These are phyloP conservation scores for Termitomyces heimii DNA, from an alignment of 768 basidiomycete genomes.

Conservation along the genomic window DNA sequence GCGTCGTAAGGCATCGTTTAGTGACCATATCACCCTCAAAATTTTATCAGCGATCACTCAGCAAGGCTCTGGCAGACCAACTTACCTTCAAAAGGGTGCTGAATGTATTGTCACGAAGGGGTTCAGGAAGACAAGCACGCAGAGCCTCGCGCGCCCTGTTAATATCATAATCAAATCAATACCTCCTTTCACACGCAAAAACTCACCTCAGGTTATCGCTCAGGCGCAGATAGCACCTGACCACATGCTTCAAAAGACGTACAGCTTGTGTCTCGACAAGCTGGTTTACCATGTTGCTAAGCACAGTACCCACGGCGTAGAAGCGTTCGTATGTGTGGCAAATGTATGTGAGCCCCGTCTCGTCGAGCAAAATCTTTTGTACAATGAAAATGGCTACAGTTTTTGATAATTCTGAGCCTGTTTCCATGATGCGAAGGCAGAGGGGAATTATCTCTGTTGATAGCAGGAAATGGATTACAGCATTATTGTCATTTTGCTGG, in stretches of 20 bases:
- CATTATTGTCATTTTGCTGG: constrained; percentile 98
- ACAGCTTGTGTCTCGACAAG: constrained; percentile 98
- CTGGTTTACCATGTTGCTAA: constrained; percentile 98
- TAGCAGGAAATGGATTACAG: constrained; percentile 97
- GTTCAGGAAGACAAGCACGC: constrained; percentile 92
- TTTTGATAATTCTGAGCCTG: constrained; percentile 96
- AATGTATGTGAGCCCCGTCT: constrained; percentile 96
- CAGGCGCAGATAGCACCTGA: constrained; percentile 91
- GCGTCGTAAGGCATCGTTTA: constrained; percentile 86
- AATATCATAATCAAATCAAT: neutral
- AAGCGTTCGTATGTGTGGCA: constrained; percentile 99
- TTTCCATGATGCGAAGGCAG: constrained; percentile 99
- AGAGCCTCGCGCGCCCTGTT: constrained; percentile 90
- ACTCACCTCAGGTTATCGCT: constrained; percentile 92
- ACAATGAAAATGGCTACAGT: constrained; percentile 99
- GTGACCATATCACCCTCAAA: constrained; percentile 94
- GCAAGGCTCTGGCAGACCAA: neutral
- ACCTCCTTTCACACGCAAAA: constrained; percentile 2
- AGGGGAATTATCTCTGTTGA: constrained; percentile 99
- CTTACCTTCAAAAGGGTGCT: constrained; percentile 81
- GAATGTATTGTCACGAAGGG: constrained; percentile 91
- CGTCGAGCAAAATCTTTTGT: constrained; percentile 95
- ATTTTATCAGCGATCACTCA: constrained; percentile 9
- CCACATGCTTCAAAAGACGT: constrained; percentile 93
- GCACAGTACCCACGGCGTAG: constrained; percentile 96